These are phyloP conservation scores for Fusarium longipes DNA, from an alignment of 2,329 filamentous ascomycete genomes.

Conservation along the genomic window DNA sequence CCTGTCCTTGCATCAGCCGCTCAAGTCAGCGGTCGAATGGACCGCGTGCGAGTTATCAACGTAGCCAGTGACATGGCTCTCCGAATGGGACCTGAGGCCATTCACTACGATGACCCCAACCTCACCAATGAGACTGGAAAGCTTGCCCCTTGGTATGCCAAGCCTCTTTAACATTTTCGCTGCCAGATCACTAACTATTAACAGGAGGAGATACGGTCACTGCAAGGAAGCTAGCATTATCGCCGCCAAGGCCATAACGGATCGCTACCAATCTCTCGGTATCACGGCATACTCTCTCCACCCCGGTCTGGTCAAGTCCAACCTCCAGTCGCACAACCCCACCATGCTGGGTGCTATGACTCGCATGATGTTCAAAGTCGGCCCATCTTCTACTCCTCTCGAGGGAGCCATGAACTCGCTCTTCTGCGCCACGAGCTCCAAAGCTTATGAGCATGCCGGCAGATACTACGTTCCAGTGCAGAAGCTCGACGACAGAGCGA, in stretches of 20 bases:
- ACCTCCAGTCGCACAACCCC: constrained; percentile 31
- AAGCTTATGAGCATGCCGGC: constrained; percentile 16
- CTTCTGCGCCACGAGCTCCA: constrained; percentile 35
- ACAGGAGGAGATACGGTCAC: constrained; percentile 37
- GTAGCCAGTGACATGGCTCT: constrained; percentile 40
- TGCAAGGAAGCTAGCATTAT: constrained; percentile 42
- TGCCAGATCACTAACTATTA: neutral
- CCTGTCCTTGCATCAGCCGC: constrained; percentile 31
- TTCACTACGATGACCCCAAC: constrained; percentile 42
- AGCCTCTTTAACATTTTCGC: rapidly evolving
- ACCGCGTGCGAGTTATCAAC: constrained; percentile 42
- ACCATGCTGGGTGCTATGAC: constrained; percentile 30
- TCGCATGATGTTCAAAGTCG: constrained; percentile 30
- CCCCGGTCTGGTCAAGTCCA: constrained; percentile 39
- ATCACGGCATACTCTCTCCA: constrained; percentile 44
- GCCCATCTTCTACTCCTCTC: constrained; percentile 23
- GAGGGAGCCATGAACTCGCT: constrained; percentile 41
- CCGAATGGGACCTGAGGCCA: constrained; percentile 29
- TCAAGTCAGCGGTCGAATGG: constrained; percentile 8
- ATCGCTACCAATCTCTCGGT: constrained; percentile 32
- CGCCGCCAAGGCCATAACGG: constrained; percentile 32
- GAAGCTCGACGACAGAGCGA: constrained; percentile 27
- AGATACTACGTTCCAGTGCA: constrained; percentile 35
- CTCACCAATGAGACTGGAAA: constrained; percentile 31
- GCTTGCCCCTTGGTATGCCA: constrained; percentile 26